Evolutionary conservation across 2,329 filamentous ascomycete species (phyloP).

Genomic region (Arthrobotrys sphaeroides): DNA sequence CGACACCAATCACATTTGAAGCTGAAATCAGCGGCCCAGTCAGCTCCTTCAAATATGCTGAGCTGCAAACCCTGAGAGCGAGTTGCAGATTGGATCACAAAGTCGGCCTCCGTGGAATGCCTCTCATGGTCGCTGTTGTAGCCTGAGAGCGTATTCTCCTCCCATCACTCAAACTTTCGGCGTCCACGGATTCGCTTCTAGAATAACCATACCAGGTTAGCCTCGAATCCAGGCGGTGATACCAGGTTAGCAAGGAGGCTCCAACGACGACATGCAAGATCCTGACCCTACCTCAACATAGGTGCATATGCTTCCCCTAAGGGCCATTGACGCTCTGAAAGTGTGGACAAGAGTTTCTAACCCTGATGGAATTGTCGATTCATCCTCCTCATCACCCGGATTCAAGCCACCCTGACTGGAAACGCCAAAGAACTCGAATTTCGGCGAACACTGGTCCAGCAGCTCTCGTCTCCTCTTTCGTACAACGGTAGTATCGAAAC

Average conservation of each 20-base stretch:
- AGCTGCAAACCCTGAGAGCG: background rate
- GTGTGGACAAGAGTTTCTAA: background rate
- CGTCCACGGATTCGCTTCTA: conserved; percentile 1
- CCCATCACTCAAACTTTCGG: conserved; percentile 8
- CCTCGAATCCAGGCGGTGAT: too few species aligned
- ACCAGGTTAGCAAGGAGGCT: too few species aligned
- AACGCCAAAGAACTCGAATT: conserved; percentile 1
- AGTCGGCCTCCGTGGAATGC: background rate
- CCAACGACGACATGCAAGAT: background rate
- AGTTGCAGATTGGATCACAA: background rate
- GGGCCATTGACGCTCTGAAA: conserved; percentile 1
- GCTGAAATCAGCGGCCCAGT: background rate
- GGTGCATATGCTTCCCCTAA: conserved; percentile 11
- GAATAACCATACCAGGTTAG: background rate
- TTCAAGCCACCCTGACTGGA: background rate
- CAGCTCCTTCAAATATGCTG: background rate
- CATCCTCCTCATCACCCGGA: conserved; percentile 1
- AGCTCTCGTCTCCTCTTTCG: background rate
- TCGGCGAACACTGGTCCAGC: background rate
- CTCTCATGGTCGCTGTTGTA: background rate
- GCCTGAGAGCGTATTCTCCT: background rate
- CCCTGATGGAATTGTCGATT: background rate
- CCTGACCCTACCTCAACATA: background rate
- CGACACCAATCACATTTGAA: background rate
- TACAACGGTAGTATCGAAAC: background rate